phyloP scores from a whole-genome alignment of 2,329 filamentous ascomycete species.

The Alternaria rosae region DNA sequence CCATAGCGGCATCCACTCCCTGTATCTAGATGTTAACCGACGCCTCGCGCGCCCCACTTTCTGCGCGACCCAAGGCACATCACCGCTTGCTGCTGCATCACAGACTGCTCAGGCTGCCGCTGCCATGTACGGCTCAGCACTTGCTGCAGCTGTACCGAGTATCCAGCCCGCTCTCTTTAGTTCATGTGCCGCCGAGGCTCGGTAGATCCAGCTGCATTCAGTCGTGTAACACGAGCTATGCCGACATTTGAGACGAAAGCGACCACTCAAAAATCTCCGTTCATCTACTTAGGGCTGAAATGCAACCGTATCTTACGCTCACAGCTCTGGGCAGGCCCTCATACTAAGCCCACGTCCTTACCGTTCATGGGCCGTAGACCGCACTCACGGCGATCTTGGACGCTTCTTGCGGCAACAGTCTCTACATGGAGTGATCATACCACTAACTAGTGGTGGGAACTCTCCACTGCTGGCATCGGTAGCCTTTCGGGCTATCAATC shows the following conservation, averaged over 20 bases:
- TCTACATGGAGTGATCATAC: slow-evolving; percentile 21
- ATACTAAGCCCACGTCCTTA: slow-evolving; percentile 15
- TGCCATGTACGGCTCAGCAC: slow-evolving; percentile 23
- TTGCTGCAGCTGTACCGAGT: slow-evolving; percentile 19
- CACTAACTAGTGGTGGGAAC: slow-evolving; percentile 25
- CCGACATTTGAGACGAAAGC: slow-evolving; percentile 1
- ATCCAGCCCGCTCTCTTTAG: slow-evolving; percentile 11
- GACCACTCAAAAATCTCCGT: slow-evolving; percentile 19
- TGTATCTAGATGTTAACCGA: slow-evolving; percentile 19
- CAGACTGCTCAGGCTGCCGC: slow-evolving; percentile 22
- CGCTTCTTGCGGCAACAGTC: slow-evolving; percentile 13
- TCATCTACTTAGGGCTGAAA: slow-evolving; percentile 19
- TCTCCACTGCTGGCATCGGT: slow-evolving; percentile 26
- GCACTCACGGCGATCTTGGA: slow-evolving; percentile 27
- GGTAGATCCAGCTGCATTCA: slow-evolving; percentile 24
- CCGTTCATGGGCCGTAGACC: slow-evolving; percentile 21
- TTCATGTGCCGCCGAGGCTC: slow-evolving; percentile 18
- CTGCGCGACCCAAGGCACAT: slow-evolving; percentile 20
- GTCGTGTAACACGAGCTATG: slow-evolving; percentile 15
- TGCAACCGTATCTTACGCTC: slow-evolving; percentile 11
- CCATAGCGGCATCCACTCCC: slow-evolving; percentile 11
- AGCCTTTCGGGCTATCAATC: slow-evolving; percentile 16
- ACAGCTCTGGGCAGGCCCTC: slow-evolving; percentile 9
- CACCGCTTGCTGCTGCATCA: slow-evolving; percentile 23
- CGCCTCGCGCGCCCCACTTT: slow-evolving; percentile 20